Evolutionary conservation across 2,329 filamentous ascomycete species (phyloP).

Genomic region (Fusarium udum): DNA sequence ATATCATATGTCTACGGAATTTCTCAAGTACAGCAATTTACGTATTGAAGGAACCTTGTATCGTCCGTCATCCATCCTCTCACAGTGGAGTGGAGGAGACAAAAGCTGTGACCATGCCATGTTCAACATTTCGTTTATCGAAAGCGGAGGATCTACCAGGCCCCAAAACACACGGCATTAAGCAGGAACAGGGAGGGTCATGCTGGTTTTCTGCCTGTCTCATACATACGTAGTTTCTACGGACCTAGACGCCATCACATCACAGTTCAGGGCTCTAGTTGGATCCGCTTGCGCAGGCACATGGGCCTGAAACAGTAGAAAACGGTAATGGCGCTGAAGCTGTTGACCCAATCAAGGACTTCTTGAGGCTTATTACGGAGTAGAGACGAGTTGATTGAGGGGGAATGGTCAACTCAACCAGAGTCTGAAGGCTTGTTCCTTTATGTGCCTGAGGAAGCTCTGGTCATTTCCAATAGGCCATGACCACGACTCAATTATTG

Average conservation of each 20-base stretch:
- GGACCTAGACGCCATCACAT: conserved; percentile 10
- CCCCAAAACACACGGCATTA: conserved; percentile 19
- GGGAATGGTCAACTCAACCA: conserved; percentile 29
- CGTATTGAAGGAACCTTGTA: neutral
- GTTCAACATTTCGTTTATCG: conserved; percentile 36
- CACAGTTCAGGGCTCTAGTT: conserved; percentile 2
- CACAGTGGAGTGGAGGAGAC: neutral
- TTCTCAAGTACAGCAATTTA: neutral
- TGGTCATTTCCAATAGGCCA: conserved; percentile 30
- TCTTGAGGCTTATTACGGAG: neutral
- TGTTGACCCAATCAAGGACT: conserved; percentile 25
- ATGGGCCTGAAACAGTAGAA: conserved; percentile 41
- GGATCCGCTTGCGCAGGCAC: conserved; percentile 33
- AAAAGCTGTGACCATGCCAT: conserved; percentile 32
- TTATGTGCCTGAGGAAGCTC: conserved; percentile 11
- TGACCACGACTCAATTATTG: conserved; percentile 16
- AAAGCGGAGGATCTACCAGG: conserved; percentile 37
- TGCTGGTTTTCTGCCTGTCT: neutral
- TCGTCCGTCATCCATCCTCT: neutral
- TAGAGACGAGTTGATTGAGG: conserved; percentile 6
- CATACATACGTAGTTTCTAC: neutral
- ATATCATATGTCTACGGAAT: neutral
- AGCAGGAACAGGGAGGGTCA: conserved; percentile 16
- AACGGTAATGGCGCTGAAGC: conserved; percentile 23
- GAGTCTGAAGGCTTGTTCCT: neutral